Evolutionary conservation across 306 rosid genomes (phyloP).

Genomic region (Arachis hypogaea): DNA sequence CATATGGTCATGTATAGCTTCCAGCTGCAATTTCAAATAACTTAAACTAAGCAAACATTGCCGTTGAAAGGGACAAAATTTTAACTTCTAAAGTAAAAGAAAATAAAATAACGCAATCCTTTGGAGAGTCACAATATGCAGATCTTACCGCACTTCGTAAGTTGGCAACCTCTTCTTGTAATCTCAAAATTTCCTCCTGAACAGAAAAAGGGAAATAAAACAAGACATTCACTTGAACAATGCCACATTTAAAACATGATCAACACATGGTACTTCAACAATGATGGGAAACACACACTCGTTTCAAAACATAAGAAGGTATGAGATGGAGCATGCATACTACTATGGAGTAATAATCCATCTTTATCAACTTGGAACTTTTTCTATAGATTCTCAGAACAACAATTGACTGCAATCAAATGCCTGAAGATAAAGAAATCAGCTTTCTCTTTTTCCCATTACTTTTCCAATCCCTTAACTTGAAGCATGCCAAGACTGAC

Average conservation of each 20-base stretch:
- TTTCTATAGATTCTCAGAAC: too few species aligned
- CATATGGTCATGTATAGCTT: constrained; percentile 29
- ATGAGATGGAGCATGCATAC: not conserved
- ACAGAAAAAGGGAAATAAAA: not conserved
- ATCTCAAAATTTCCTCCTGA: constrained; percentile 51
- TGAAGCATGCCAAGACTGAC: not conserved
- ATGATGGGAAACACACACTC: constrained; percentile 1
- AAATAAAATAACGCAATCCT: constrained; percentile 1
- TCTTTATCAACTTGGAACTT: too few species aligned
- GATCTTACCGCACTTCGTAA: constrained; percentile 48
- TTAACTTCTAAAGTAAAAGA: not conserved
- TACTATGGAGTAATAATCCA: not conserved
- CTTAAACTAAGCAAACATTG: constrained; percentile 29
- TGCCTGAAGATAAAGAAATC: too few species aligned
- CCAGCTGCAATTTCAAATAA: constrained; percentile 47
- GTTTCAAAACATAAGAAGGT: not conserved
- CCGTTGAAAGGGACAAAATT: not conserved
- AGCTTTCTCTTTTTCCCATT: too few species aligned
- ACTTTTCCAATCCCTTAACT: too few species aligned
- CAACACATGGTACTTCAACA: constrained; percentile 5
- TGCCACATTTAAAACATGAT: not conserved
- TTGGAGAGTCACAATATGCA: constrained; percentile 2
- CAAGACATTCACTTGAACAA: not conserved
- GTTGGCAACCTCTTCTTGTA: constrained; percentile 44
- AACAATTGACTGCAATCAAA: not conserved